Evolutionary conservation across 192 early-diverging fungal genomes (phyloP), one percentile per base, ranked within the genome.

Genomic region (Chytriomyces confervae): DNA sequence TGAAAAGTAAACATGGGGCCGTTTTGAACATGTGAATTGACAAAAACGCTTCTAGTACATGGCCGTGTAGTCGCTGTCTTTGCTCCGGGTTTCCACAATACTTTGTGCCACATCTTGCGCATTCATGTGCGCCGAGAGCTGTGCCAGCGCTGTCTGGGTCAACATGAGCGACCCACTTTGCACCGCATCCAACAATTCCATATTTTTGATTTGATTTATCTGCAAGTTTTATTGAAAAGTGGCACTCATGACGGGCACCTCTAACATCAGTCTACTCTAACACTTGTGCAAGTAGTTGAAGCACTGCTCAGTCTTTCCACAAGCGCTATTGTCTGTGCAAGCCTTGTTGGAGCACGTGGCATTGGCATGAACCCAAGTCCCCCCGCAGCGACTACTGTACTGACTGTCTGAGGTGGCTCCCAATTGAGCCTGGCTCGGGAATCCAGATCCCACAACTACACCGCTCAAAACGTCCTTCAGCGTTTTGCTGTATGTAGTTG

Each of bases 321-420:
- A 74, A 8, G 61, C n/a, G 2, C 24, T 18, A 3, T 43, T 62
- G 7, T 29, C 18, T 3, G 53, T 62, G 53, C 53, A 57, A 4
- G 53, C 53, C 53, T 57, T 57, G 2, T 57, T 57, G 53, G 47
- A 49, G 44, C 74, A 76, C 16, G 43, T 76, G 4, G 74, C 20
- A 53, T 76, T 76, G 5, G 74, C 74, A 50, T 76, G 49, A 23
- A 66, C 74, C 74, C 74, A 76, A 10, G 74, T 76, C 10, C 62
- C 74, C 4, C 74, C 74, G 66, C 74, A 76, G 1, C 72, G 49
- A 18, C 18, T 43, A 3, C 29, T 45, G 6, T 63, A 45, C 3
- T 63, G 11, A 47, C 63, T 18, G 63, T 65, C 18, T 29, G 63
- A 13, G 43, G 44, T 36, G 8, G 43, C 27, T 20, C 74, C 74